Base-by-base conservation (phyloP, 805 yeast genomes). In the Pichia paraexigua region DNA sequence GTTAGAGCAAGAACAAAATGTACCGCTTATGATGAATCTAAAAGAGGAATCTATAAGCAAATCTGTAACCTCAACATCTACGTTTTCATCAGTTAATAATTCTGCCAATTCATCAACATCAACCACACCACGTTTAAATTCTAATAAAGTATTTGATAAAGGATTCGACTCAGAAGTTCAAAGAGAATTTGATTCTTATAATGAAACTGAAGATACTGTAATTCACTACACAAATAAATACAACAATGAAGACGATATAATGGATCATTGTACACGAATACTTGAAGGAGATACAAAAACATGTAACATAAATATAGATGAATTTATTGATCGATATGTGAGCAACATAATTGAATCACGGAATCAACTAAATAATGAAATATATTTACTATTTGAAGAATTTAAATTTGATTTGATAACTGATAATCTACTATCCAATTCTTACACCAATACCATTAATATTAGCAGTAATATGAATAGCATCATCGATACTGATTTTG, bases 341-440 rank as follows among this genome's bases (percentile, higher is more conserved):
- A 11, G 17, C 9, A 41, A 13, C 32, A 7, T 42, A 21, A 41
- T 39, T 7, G 30, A 32, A 42, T 50, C 43, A 11, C 24, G 35
- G 28, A 22, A n/a, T 12, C 32, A 47, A 15, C 20, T 43, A 17
- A 42, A 43, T 5, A 43, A 47, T 20, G 53, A 51, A 20, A 13
- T 51, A n/a, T 17, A 35, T 20, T 17, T 18, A 15, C 8, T 39
- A 1, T 44, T 48, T 45, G 55, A 52, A 30, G 52, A 49, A 28
- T 49, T 48, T 15, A 49, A 52, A 27, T 52, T 52, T 46, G 55
- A 52, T 30, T 37, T 52, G 6, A 46, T 52, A 18, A 32, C 49
- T 10, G 46, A 48, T 25, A 47, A 48, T 25, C 39, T 52, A 21
- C 30, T 47, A 17, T 12, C 48, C 8, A 42, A 48, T 12, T 24